These are phyloP conservation scores for Pseudozyma pruni DNA, from an alignment of 1,284 basidiomycete species.

Conservation along the genomic window DNA sequence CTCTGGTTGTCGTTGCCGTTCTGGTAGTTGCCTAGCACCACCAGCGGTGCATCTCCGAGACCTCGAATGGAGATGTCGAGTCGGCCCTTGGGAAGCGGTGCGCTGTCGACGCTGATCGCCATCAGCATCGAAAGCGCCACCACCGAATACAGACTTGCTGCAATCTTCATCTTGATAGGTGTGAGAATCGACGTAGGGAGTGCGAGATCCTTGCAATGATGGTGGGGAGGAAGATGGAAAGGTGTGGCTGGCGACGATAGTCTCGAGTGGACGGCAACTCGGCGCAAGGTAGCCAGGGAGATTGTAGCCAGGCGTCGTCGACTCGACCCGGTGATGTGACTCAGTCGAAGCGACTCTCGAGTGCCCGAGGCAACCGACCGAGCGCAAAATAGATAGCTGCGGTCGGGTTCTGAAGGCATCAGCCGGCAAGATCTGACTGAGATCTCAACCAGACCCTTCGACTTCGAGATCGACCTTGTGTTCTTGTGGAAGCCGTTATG, in stretches of 20 bases:
- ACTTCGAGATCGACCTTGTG: too few relatives aligned
- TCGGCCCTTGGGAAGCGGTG: slow-evolving; percentile 3
- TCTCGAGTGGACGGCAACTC: too few relatives aligned
- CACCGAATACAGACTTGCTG: slow-evolving; percentile 1
- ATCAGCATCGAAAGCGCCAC: slow-evolving; percentile 13
- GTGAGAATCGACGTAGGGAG: background rate
- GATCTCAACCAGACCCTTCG: too few relatives aligned
- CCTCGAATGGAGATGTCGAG: slow-evolving; percentile 17
- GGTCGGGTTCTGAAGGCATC: too few relatives aligned
- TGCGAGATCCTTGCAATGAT: too few relatives aligned
- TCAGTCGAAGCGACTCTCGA: too few relatives aligned
- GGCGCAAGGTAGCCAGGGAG: too few relatives aligned
- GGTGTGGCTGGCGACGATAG: too few relatives aligned
- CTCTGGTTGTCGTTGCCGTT: slow-evolving; percentile 24
- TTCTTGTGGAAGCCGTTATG: background rate
- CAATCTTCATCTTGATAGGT: slow-evolving; percentile 11
- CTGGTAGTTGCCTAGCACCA: slow-evolving; percentile 34
- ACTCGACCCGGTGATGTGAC: too few relatives aligned
- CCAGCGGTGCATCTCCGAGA: slow-evolving; percentile 19
- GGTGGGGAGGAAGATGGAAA: background rate
- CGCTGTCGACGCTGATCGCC: slow-evolving; percentile 3
- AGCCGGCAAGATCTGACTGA: too few relatives aligned
- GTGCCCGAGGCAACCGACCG: too few relatives aligned
- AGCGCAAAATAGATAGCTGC: too few relatives aligned
- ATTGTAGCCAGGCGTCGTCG: background rate